phyloP scores from a whole-genome alignment of 225 moss, liverwort and hornwort species.

The Marchantia polymorpha region DNA sequence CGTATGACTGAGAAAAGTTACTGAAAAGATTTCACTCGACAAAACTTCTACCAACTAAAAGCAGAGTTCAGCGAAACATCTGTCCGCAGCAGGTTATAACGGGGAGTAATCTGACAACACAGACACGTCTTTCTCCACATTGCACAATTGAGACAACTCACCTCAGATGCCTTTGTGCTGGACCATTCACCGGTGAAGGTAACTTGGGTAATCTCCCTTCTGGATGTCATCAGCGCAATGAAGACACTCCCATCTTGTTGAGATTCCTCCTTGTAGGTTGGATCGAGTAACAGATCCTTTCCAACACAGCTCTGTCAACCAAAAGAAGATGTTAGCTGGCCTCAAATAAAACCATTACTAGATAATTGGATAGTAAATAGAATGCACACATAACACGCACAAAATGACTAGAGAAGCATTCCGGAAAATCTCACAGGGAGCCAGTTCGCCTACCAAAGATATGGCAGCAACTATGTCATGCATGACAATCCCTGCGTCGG shows the following conservation, averaged over 20 bases:
- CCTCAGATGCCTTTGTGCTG: slow-evolving; percentile 54
- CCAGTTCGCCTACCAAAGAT: slow-evolving; percentile 41
- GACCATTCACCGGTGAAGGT: slow-evolving; percentile 88
- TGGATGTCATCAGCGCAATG: slow-evolving; percentile 74
- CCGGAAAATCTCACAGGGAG: neutral
- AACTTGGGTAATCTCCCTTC: slow-evolving; percentile 84
- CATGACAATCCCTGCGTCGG: slow-evolving; percentile 92
- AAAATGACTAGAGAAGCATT: too few relatives aligned
- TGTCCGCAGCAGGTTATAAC: too few relatives aligned
- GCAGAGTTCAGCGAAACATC: too few relatives aligned
- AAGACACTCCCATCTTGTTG: slow-evolving; percentile 83
- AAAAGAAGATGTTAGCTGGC: neutral
- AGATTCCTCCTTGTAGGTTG: slow-evolving; percentile 72
- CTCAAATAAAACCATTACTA: neutral
- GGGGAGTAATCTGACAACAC: too few relatives aligned
- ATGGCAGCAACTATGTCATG: slow-evolving; percentile 81
- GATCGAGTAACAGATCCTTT: slow-evolving; percentile 67
- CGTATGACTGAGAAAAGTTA: too few relatives aligned
- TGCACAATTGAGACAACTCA: slow-evolving; percentile 9
- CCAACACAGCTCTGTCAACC: slow-evolving; percentile 56
- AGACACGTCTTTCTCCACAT: too few relatives aligned
- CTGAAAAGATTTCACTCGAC: too few relatives aligned
- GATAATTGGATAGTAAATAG: neutral
- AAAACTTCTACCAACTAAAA: too few relatives aligned
- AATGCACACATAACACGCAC: neutral